phyloP scores from a whole-genome alignment of 805 yeast genomes.

The Metschnikowia amazonensis region DNA sequence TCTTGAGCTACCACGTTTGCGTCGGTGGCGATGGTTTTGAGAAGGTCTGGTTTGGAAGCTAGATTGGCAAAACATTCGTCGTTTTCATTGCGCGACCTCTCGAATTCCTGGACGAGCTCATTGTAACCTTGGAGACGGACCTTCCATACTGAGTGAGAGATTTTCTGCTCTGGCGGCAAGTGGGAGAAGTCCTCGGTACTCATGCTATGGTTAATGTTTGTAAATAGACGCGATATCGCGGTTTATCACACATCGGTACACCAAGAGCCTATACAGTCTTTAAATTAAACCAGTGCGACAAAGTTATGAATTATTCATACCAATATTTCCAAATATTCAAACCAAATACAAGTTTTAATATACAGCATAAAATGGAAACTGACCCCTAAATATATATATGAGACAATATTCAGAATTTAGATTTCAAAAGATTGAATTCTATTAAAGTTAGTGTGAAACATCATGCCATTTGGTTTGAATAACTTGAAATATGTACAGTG shows the following conservation, averaged over 20 bases:
- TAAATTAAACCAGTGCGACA: too few species aligned
- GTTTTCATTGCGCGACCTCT: slow-evolving; percentile 49
- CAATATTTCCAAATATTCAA: too few species aligned
- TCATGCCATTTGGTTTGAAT: too few species aligned
- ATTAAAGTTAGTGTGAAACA: too few species aligned
- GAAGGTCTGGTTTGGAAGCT: slow-evolving; percentile 49
- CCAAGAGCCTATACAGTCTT: not conserved
- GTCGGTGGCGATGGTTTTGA: slow-evolving; percentile 64
- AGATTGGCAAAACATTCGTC: slow-evolving; percentile 53
- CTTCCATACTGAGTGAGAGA: slow-evolving; percentile 62
- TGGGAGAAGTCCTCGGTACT: slow-evolving; percentile 53
- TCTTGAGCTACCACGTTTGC: slow-evolving; percentile 91
- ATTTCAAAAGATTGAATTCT: too few species aligned
- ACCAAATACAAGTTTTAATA: too few species aligned
- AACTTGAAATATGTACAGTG: too few species aligned
- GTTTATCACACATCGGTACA: not conserved
- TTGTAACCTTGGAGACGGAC: slow-evolving; percentile 79
- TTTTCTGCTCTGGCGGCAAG: slow-evolving; percentile 63
- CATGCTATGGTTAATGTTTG: slow-evolving; percentile 8
- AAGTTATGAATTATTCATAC: too few species aligned
- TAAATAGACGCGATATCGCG: slow-evolving; percentile 11
- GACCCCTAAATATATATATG: too few species aligned
- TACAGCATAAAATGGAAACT: too few species aligned
- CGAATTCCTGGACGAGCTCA: slow-evolving; percentile 52
- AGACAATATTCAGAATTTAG: too few species aligned